Evolutionary conservation across 2,329 filamentous ascomycete genomes (phyloP).

Genomic region (Botrytis medusae): DNA sequence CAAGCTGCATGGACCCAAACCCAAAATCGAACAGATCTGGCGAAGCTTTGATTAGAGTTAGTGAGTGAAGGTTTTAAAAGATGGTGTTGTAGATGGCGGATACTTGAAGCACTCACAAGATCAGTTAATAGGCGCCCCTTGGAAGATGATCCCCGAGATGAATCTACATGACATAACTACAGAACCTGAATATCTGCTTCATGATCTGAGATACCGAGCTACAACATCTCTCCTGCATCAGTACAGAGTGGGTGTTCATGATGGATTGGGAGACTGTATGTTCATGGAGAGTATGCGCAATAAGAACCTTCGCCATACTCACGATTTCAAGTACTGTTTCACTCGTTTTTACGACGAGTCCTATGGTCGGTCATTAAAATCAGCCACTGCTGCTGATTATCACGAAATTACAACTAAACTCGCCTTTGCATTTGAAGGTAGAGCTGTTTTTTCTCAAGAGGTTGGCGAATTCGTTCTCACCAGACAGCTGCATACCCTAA

Average conservation of each 20-base stretch:
- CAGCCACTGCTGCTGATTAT: slow-evolving; percentile 26
- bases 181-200: slow-evolving; percentile 42
- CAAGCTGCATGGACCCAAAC: slow-evolving; percentile 38
- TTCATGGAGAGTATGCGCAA: slow-evolving; percentile 43
- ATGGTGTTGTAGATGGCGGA: slow-evolving; percentile 38
- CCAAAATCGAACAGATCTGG: slow-evolving; percentile 45
- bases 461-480: slow-evolving; percentile 39
- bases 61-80: slow-evolving; percentile 42
- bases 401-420: slow-evolving; percentile 30
- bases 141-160: slow-evolving; percentile 46
- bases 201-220: slow-evolving; percentile 44
- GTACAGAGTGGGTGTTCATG: slow-evolving; percentile 39
- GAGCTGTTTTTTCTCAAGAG: slow-evolving; percentile 20
- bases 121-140: slow-evolving; percentile 41
- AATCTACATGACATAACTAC: slow-evolving; percentile 46
- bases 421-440: slow-evolving; percentile 29
- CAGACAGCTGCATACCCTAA: slow-evolving; percentile 43
- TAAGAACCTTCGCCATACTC: slow-evolving; percentile 39
- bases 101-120: slow-evolving; percentile 43
- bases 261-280: slow-evolving; percentile 41
- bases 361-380: slow-evolving; percentile 44
- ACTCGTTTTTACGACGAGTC: slow-evolving; percentile 42
- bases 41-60: slow-evolving; percentile 41
- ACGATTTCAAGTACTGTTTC: slow-evolving; percentile 40
- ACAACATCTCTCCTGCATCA: slow-evolving; percentile 41